Conservation (phyloP, 2,329 filamentous ascomycete species). For the Alternaria gansuensis region DNA sequence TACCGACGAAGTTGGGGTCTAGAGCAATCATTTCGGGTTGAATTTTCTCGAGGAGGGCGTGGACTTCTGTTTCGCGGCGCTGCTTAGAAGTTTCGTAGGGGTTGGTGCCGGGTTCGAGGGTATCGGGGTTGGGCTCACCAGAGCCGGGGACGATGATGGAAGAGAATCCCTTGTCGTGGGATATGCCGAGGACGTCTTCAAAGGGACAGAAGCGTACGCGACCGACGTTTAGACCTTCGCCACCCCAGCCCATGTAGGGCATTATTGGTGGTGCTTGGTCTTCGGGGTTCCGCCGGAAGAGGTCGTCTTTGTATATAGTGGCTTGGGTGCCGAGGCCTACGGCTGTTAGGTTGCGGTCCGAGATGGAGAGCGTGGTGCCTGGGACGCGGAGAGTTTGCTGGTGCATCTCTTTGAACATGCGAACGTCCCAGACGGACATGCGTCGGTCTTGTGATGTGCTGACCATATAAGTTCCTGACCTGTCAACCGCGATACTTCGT, state of each 20-base stretch:
- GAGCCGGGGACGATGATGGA: constrained; percentile 91
- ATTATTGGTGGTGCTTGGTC: constrained; percentile 75
- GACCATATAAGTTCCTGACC: constrained; percentile 95
- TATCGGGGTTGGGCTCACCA: constrained; percentile 97
- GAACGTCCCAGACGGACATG: constrained; percentile 96
- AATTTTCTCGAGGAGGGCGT: constrained; percentile 89
- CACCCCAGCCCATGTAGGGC: constrained; percentile 93
- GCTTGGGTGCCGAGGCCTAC: constrained; percentile 91
- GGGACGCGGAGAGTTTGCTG: constrained; percentile 81
- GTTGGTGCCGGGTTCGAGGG: constrained; percentile 78
- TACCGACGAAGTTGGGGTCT: constrained; percentile 90
- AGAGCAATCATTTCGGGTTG: constrained; percentile 97
- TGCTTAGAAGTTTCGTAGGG: constrained; percentile 95
- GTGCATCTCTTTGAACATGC: constrained; percentile 92
- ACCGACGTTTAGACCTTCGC: constrained; percentile 82
- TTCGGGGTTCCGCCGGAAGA: constrained; percentile 80
- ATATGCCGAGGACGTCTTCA: constrained; percentile 88
- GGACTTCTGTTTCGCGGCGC: constrained; percentile 91
- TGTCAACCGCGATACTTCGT: constrained; percentile 82
- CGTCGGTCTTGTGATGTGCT: constrained; percentile 87
- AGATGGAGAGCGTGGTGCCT: constrained; percentile 84
- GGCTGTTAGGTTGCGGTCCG: constrained; percentile 85
- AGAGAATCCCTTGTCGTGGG: constrained; percentile 85
- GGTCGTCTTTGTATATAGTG: constrained; percentile 82
- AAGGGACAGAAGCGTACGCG: constrained; percentile 91